Evolutionary conservation across 2,329 filamentous ascomycete species (phyloP).

Genomic region (Monosporascus cannonballus): DNA sequence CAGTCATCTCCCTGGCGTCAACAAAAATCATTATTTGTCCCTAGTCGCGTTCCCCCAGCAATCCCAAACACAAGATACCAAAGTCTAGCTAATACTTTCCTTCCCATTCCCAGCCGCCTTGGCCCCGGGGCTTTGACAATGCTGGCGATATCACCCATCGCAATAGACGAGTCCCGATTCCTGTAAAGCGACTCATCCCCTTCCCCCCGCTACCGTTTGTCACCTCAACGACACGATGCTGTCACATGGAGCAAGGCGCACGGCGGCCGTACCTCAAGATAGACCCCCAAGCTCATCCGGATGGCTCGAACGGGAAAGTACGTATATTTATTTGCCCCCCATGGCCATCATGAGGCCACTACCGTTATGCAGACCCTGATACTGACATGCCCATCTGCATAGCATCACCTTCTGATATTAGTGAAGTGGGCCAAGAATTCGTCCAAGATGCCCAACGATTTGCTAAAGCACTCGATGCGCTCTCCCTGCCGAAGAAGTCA

Average conservation of each 20-base stretch:
- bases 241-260: neutral
- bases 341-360: neutral
- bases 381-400: slow-evolving; percentile 26
- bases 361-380: slow-evolving; percentile 16
- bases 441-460: slow-evolving; percentile 77
- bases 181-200: neutral
- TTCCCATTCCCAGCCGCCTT: neutral
- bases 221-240: neutral
- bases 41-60: neutral
- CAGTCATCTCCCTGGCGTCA: no score
- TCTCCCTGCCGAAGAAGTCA: slow-evolving; percentile 46
- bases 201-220: neutral
- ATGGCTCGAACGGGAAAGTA: neutral
- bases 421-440: slow-evolving; percentile 17
- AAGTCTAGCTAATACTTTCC: neutral
- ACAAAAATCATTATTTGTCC: no score
- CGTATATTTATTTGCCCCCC: neutral
- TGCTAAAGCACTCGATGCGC: slow-evolving; percentile 74
- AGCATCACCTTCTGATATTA: slow-evolving; percentile 15
- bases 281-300: neutral
- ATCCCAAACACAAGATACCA: neutral
- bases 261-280: neutral
- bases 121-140: neutral
- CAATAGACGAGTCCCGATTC: neutral
- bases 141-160: neutral